Conservation (phyloP, 2,329 filamentous ascomycete genomes). For the Xylariaceae sp. region DNA sequence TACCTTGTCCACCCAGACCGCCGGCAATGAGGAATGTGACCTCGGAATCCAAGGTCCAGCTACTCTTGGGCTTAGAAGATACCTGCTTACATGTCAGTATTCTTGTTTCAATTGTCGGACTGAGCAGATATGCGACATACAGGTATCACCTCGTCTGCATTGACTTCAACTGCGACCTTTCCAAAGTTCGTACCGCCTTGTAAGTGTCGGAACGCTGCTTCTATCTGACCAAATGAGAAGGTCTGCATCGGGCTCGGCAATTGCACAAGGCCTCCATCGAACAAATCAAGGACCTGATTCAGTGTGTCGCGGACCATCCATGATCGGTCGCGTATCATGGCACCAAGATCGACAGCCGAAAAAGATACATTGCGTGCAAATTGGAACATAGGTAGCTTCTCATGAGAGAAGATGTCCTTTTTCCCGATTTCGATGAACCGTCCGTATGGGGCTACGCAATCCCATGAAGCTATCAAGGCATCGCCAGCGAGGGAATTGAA, state of each 20-base stretch:
- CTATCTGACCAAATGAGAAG: background rate
- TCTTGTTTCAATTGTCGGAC: background rate
- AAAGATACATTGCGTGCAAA: slow-evolving; percentile 31
- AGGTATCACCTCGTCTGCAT: background rate
- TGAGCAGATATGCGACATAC: background rate
- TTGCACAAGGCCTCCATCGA: background rate
- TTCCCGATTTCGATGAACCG: slow-evolving; percentile 36
- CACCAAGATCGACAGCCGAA: slow-evolving; percentile 17
- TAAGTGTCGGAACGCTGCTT: background rate
- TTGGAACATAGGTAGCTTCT: slow-evolving; percentile 35
- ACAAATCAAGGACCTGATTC: background rate
- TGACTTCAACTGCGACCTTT: background rate
- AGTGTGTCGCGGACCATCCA: too few relatives aligned
- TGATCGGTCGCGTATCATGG: background rate
- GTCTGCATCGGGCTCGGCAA: background rate
- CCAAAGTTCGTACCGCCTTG: background rate
- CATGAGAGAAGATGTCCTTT: slow-evolving; percentile 33
- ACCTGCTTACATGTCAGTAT: background rate
- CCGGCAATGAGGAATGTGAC: slow-evolving; percentile 3
- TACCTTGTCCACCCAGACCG: slow-evolving; percentile 4
- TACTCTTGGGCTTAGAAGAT: background rate
- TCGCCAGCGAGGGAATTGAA: slow-evolving; percentile 15
- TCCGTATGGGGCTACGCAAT: slow-evolving; percentile 24
- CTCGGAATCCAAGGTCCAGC: background rate
- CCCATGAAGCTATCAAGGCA: slow-evolving; percentile 5